These are phyloP conservation scores for Pleurozium schreberi DNA, from an alignment of 225 moss, liverwort and hornwort genomes.

Conservation along the genomic window DNA sequence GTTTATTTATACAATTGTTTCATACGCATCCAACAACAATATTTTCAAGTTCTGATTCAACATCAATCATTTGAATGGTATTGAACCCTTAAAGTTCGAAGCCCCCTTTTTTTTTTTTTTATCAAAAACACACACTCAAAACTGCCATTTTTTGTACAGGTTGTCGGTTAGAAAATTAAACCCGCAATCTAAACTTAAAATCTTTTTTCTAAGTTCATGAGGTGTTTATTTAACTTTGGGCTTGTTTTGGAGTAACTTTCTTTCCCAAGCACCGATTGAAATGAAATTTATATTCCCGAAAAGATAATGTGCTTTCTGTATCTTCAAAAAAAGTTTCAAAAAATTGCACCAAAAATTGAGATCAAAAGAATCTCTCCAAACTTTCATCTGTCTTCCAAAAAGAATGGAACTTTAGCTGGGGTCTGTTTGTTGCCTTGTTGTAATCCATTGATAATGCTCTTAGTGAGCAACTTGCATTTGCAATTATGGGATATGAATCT, in stretches of 20 bases:
- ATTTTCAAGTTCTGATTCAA: background rate
- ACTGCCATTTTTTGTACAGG: background rate
- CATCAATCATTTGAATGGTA: background rate
- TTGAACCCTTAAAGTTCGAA: background rate
- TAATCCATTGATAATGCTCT: background rate
- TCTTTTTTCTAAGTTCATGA: no score
- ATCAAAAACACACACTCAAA: background rate
- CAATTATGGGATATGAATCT: background rate
- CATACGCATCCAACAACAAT: accelerated
- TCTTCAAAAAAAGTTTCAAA: background rate
- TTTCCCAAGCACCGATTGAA: background rate
- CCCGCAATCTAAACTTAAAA: no score
- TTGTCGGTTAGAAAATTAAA: no score
- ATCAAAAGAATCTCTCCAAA: accelerated
- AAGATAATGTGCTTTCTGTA: background rate
- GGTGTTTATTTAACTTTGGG: no score
- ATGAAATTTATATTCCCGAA: accelerated
- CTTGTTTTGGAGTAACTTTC: background rate
- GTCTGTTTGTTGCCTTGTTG: accelerated
- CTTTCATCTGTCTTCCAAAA: background rate
- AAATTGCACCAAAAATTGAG: background rate
- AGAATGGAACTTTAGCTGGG: accelerated
- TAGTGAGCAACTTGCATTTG: background rate
- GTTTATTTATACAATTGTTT: background rate
- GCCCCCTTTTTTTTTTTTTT: no score